Evolutionary conservation across 805 yeast genomes (phyloP), one percentile per base, ranked within the genome.

Genomic region (Ogataea salicorniae): DNA sequence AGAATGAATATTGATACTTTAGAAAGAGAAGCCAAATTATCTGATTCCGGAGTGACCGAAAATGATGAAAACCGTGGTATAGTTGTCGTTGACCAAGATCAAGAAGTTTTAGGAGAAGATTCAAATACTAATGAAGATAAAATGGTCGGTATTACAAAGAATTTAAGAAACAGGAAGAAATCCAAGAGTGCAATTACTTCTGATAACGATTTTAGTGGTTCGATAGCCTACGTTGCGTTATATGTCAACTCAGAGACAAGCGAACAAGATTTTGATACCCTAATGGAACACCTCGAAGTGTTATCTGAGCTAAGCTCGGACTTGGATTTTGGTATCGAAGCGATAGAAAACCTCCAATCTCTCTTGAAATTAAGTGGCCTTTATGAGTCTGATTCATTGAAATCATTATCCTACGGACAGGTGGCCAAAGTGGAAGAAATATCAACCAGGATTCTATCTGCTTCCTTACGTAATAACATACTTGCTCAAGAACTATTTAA

Each of bases 1-100:
- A 73, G 87, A 53, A 57, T 91, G 55, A 83, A 88, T 61, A 66
- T 90, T 48, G 87, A 83, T n/a, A 81, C 90, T 0, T 83, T 84
- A 17, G 64, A 68, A 26, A 79, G 76, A 56, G 86, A 84, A 63
- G 97, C 96, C 1, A 85, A 80, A 54, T 50, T 84, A 5, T 55
- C 80, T 50, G 76, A 70, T 26, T 54, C 41, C 7, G 55, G 48
- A 9, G 52, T 47, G 5, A 54, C 48, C 11, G 47, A 44, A 31
- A 55, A 45, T 9, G 37, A 57, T 6, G 54, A 47, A 2, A 57
- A 50, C 6, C 29, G 16, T 9, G 42, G 22, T 18, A 11, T 38
- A 9, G 38, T 39, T 16, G n/a, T 43, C 5, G 46, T 43, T 15
- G 36, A 29, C n/a, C 15, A 29, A 6, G 36, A 36, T 5, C 14